Conservation (phyloP, 148 eudicot species). For the Rhododendron ferrugineum region DNA sequence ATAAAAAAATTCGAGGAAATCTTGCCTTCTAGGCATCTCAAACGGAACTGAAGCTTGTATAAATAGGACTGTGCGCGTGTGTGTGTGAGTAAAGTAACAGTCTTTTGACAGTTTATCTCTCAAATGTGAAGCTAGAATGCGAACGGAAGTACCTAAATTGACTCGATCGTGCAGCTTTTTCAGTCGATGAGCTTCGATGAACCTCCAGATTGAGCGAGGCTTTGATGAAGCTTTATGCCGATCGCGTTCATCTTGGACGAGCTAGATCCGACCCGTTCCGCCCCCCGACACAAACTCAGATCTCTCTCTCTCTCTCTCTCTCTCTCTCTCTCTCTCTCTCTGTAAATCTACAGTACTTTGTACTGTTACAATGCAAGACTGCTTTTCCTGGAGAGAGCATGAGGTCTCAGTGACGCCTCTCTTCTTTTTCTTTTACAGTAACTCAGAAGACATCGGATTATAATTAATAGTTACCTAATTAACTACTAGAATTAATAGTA, state of each 20-base stretch:
- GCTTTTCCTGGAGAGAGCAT: not conserved
- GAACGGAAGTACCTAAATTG: not conserved
- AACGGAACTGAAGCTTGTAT: not conserved
- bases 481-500: no score
- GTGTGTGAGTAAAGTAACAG: not conserved
- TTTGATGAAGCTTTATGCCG: not conserved
- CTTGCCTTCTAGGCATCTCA: not conserved
- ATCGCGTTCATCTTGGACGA: not conserved
- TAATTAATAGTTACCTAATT: no score
- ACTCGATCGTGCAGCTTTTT: not conserved
- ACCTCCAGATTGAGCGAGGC: not conserved
- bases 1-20: not conserved
- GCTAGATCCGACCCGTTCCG: not conserved
- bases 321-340: not conserved
- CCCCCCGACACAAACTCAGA: not conserved
- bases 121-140: not conserved
- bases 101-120: not conserved
- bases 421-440: not conserved
- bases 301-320: not conserved
- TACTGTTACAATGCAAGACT: not conserved
- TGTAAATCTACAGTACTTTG: not conserved
- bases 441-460: not conserved
- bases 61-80: not conserved
- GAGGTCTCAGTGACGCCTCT: not conserved
- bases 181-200: not conserved